Evolutionary conservation across 495 filamentous ascomycete genomes (phyloP).

Genomic region (Aspergillus homomorphus): DNA sequence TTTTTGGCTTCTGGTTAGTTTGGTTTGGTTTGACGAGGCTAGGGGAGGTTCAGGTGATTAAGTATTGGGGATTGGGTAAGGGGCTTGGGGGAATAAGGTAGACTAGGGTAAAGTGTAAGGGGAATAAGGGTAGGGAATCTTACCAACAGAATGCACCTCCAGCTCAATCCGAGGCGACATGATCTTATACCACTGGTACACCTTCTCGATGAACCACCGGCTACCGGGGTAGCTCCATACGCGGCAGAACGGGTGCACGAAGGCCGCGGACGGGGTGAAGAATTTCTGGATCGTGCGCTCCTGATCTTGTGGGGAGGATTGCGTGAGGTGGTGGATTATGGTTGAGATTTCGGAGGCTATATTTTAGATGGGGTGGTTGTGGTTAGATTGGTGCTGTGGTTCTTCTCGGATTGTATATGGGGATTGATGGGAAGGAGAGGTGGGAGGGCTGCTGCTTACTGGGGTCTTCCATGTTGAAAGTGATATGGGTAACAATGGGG

Average conservation of each 20-base stretch:
- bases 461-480: slow-evolving; percentile 39
- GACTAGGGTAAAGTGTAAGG: background rate
- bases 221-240: slow-evolving; percentile 58
- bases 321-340: slow-evolving; percentile 64
- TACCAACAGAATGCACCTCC: slow-evolving; percentile 67
- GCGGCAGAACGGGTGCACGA: slow-evolving; percentile 78
- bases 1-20: background rate
- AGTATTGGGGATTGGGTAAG: background rate
- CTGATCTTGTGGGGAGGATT: slow-evolving; percentile 62
- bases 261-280: slow-evolving; percentile 66
- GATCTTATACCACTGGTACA: slow-evolving; percentile 87
- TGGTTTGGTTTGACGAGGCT: background rate
- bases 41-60: background rate
- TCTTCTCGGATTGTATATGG: background rate
- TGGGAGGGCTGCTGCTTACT: slow-evolving; percentile 20
- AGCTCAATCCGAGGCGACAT: slow-evolving; percentile 71
- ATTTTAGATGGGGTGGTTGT: slow-evolving; percentile 10
- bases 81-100: too few relatives aligned
- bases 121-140: background rate
- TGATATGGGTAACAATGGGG: background rate
- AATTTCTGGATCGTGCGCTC: slow-evolving; percentile 59
- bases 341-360: slow-evolving; percentile 52
- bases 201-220: slow-evolving; percentile 58
- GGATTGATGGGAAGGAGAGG: background rate
- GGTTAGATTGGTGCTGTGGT: background rate